Base-by-base conservation (phyloP, 139 green algal genomes). In the Nannochloris sp. region DNA sequence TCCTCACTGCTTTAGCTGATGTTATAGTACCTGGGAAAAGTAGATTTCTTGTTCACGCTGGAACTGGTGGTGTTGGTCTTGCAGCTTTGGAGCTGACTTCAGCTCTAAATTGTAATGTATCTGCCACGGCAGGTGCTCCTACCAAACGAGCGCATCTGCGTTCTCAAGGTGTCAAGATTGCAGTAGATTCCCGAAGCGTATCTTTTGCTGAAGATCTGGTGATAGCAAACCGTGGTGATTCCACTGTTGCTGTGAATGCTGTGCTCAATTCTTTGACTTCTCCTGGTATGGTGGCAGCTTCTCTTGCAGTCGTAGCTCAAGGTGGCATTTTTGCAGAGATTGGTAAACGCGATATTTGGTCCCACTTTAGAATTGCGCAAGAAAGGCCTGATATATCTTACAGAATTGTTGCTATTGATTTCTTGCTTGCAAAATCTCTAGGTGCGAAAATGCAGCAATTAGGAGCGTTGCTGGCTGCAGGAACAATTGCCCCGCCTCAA, bases 261-360 rank as follows among this genome's bases (percentile, higher is more conserved):
- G 61, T 83, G 24, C 70, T 95, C 4, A 95, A 95, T 77, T 85
- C 81, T 14, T 67, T 96, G 68, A 96, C 89, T 3, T 87, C 79
- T 4, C 82, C 67, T 51, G 66, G 66, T 60, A 89, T 95, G 81
- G 85, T 95, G 35, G 77, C 75, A 9, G 86, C 73, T 30, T 83
- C 72, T 3, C 54, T 94, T 29, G 68, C 83, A 15, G 25, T 57
- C 6, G 42, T 95, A 34, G 48, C 25, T 24, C 35, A 13, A 4
- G 81, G 79, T 29, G 88, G 82, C 0, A 36, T 64, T 0, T 72
- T 91, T 61, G 70, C 87, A 25, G 88, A 95, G 71, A 88, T 96
- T 56, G 80, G 81, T 64, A 96, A 96, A 82, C 74, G 89, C 25
- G 86, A 91, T 80, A 89, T 96, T 32, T 92, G 82, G 82, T 79